Conservation (phyloP, 2,329 filamentous ascomycete species). For the Simplicillium aogashimaense region DNA sequence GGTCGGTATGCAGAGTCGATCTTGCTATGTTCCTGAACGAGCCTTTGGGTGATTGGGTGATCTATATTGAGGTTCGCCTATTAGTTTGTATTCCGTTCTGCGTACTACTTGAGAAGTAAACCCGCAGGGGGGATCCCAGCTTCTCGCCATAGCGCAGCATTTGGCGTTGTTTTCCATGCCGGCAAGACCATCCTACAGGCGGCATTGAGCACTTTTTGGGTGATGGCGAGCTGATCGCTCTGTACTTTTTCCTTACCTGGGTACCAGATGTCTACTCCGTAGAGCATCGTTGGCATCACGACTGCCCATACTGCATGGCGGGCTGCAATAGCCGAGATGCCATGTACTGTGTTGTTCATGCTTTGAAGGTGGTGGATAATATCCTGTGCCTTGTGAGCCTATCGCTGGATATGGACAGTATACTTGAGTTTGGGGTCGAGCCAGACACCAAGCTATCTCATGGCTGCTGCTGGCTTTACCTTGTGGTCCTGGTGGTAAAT, state of each 20-base stretch:
- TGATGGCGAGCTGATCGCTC: background rate
- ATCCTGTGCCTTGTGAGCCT: constrained; percentile 7
- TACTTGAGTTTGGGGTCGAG: constrained; percentile 10
- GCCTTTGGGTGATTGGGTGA: constrained; percentile 1
- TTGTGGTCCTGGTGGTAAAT: constrained; percentile 3
- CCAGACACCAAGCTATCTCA: constrained; percentile 12
- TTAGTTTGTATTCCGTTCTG: background rate
- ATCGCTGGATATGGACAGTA: constrained; percentile 8
- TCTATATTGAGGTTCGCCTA: background rate
- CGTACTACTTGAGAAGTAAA: background rate
- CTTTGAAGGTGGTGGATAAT: constrained; percentile 5
- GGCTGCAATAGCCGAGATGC: constrained; percentile 3
- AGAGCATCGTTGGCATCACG: constrained; percentile 5
- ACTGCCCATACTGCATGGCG: constrained; percentile 2
- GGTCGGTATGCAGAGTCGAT: background rate
- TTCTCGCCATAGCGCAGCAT: constrained; percentile 5
- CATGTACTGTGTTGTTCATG: constrained; percentile 5
- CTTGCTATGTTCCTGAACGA: background rate
- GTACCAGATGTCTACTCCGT: constrained; percentile 5
- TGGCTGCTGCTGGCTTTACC: constrained; percentile 3
- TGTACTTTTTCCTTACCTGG: background rate
- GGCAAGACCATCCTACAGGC: constrained; percentile 4
- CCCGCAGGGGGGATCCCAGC: constrained; percentile 6
- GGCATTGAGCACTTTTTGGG: constrained; percentile 2
- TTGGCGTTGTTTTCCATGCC: constrained; percentile 8